Evolutionary conservation across 2,329 filamentous ascomycete genomes (phyloP).

Genomic region (Dactylellina haptotyla): DNA sequence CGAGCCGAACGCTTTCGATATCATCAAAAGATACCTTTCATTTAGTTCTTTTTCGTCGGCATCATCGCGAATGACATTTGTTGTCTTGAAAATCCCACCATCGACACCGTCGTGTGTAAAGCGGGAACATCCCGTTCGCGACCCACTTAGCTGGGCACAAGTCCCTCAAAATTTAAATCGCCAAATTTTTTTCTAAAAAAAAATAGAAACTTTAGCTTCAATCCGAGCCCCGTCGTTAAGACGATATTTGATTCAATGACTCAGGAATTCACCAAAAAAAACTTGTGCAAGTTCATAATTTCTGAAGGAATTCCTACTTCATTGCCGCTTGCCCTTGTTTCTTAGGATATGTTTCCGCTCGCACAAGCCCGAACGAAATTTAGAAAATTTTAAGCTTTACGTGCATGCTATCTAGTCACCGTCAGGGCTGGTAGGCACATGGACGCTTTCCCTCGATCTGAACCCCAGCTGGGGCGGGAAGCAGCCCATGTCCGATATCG

Average conservation of each 20-base stretch:
- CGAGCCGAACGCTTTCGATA: neutral
- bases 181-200: slow-evolving; percentile 1
- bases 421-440: slow-evolving; percentile 26
- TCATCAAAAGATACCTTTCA: neutral
- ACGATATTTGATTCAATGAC: slow-evolving; percentile 13
- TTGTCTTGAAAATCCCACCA: neutral
- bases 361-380: slow-evolving; percentile 37
- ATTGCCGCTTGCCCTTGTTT: neutral
- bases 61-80: slow-evolving; percentile 25
- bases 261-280: slow-evolving; percentile 24
- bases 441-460: neutral
- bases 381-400: slow-evolving; percentile 14
- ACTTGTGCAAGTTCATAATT: neutral
- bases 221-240: neutral
- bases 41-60: neutral
- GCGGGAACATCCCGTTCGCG: neutral
- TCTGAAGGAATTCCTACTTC: slow-evolving; percentile 21
- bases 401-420: slow-evolving; percentile 17
- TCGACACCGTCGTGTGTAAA: neutral
- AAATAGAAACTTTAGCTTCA: neutral
- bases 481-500: slow-evolving; percentile 42
- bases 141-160: slow-evolving; percentile 22
- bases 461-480: slow-evolving; percentile 23
- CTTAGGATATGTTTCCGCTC: neutral
- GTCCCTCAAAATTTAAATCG: slow-evolving; percentile 7